These are phyloP conservation scores for Pseudognaphalium luteoalbum DNA, from an alignment of 129 eudicot genomes.

Conservation along the genomic window DNA sequence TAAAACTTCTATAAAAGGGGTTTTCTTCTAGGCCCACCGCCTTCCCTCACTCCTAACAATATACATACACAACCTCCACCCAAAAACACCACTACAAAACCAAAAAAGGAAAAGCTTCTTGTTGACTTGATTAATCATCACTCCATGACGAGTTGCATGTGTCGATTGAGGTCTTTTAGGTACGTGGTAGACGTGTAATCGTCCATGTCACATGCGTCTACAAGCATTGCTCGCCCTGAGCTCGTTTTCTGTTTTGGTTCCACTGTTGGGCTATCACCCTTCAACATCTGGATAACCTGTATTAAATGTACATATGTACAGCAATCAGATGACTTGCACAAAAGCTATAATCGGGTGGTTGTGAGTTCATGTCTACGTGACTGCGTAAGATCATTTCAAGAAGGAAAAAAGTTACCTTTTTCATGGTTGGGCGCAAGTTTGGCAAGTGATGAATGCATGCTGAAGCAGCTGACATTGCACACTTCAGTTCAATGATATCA, in stretches of 20 bases:
- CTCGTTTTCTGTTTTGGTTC: slow-evolving; percentile 52
- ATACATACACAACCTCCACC: slow-evolving; percentile 33
- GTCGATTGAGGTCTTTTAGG: slow-evolving; percentile 84
- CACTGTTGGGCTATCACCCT: slow-evolving; percentile 49
- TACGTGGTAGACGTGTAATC: slow-evolving; percentile 68
- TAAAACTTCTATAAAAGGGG: slow-evolving; percentile 30
- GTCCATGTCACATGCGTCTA: slow-evolving; percentile 69
- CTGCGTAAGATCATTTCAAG: not conserved
- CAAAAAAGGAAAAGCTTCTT: not conserved
- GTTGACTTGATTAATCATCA: slow-evolving; percentile 28
- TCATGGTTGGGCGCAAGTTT: slow-evolving; percentile 74
- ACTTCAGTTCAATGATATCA: slow-evolving; percentile 53
- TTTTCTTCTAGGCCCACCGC: slow-evolving; percentile 16
- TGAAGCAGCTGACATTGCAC: slow-evolving; percentile 70
- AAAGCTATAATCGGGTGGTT: not conserved
- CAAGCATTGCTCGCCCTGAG: slow-evolving; percentile 44
- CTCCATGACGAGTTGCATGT: slow-evolving; percentile 84
- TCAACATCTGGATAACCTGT: slow-evolving; percentile 66
- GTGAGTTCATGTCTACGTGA: not conserved
- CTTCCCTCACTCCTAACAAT: slow-evolving; percentile 22
- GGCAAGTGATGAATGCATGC: slow-evolving; percentile 77
- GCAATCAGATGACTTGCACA: not conserved
- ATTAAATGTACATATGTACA: not conserved
- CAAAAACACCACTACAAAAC: slow-evolving; percentile 22
- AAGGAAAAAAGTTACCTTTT: slow-evolving; percentile 39